Base-by-base conservation (phyloP, 2,329 filamentous ascomycete genomes). In the Fusarium fracticaudum region DNA sequence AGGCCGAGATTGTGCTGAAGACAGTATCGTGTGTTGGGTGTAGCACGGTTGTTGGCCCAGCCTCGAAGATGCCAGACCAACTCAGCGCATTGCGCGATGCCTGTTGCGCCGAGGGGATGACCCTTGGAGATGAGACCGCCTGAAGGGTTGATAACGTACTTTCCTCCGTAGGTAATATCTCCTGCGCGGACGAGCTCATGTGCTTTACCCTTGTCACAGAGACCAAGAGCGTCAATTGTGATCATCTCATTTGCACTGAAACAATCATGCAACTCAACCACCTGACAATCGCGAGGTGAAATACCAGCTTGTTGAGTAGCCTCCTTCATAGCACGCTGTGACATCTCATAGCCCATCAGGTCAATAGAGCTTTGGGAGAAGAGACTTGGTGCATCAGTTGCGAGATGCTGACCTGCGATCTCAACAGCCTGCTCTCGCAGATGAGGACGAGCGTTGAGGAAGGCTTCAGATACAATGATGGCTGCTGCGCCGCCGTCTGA, bases 201-300 rank as follows among this genome's bases (percentile, higher is more conserved):
- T 1, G 96, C 96, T 82, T 94, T 96, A 22, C 96, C 96, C 20
- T 88, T 90, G 67, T 91, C 91, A 45, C 88, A 90, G 17, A 98
- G 88, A 4, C 94, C 95, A 2, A 98, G 88, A 0, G 94, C 94
- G 81, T 98, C 96, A 58, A 98, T 91, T 4, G 91, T 92, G 59
- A 96, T 89, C 92, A 98, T 93, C 86, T 98, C 94, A 82, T 98
- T 98, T 33, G 96, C 92, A 24, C 92, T 95, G 88, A 98, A 98
- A 86, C 96, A 98, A 85, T 98, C 96, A 84, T 98, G 96, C 69
- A 98, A 87, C 85, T 98, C 96, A 79, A 94, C 95, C 22, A 98
- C 93, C 79, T 92, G 91, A 72, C 96, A 88, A 74, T 97, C 93
- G 40, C 93, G 85, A 15, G 71, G 38, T 6, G 91, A 88, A 69